Evolutionary conservation across 1,284 basidiomycete species (phyloP), one percentile per base, ranked within the genome.

Genomic region (Heterobasidion annosum): DNA sequence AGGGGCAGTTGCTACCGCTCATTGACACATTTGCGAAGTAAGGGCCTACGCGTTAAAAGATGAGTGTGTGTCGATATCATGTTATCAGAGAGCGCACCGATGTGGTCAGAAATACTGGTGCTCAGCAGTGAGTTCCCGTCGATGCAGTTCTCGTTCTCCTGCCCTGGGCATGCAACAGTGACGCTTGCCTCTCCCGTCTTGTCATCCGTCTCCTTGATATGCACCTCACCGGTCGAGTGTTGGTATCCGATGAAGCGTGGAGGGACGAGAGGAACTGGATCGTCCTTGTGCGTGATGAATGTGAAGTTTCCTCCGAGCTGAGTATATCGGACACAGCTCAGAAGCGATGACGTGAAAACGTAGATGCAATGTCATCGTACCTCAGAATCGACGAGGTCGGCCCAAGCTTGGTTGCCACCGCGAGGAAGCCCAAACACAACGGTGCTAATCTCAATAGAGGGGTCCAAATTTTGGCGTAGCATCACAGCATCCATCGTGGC

Each of bases 381-480:
- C 15, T 56, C 62, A n/a, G 58, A 49, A 59, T 76, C 73, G 45
- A 77, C 65, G 56, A 75, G 70, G 57, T 76, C 63, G 1, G 76
- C 76, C 64, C 70, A 77, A 9, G 60, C 69, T 58, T 72, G 61
- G 63, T 78, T 74, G 0, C 75, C 75, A 12, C 65, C 66, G 4
- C 76, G 66, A 3, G 76, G 76, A 13, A 73, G 65, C 4, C 73
- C 76, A 56, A 77, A 77, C 25, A 74, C 68, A 13, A 69, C 67
- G 1, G 72, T 67, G 12, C 62, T 64, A 37, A 78, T 62, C 6
- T 63, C 45, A 19, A 76, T 61, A 32, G 66, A 66, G 2, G 67
- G 57, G 13, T 67, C 63, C n/a, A 76, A 67, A 9, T 67, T 58
- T 63, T 68, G 66, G 33, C 65, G 69, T 49, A 78, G 65, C 68